Evolutionary conservation across 2,329 filamentous ascomycete genomes (phyloP), one percentile per base, ranked within the genome.

Genomic region (Verticillium albo-atrum): DNA sequence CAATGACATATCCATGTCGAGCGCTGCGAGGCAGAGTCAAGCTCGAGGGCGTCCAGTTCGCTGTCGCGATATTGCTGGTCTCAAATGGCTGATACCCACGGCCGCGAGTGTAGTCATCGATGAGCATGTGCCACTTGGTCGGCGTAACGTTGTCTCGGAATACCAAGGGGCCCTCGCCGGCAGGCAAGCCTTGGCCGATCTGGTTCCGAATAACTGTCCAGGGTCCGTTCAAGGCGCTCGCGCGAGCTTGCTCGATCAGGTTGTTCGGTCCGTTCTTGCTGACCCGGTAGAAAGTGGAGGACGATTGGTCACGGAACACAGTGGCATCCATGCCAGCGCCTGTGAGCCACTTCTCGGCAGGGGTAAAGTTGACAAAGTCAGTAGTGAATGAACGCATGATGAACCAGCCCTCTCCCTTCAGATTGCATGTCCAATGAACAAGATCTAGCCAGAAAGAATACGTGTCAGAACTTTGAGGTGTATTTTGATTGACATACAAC

Each of bases 51-150:
- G 42, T 35, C 56, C 59, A 64, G 28, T 63, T 58, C 3, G 57
- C 63, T 5, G 35, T 50, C 10, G 55, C 54, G 32, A 64, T 63
- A 35, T 64, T 56, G 26, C 15, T 32, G 4, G 61, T 64, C 34
- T 61, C 60, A 37, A 60, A 64, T 3, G 63, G 59, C 27, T 58
- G 42, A 51, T 64, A 64, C 6, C 63, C 63, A 6, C 55, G 26
- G 30, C 63, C 63, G 23, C 58, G 60, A 17, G 58, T 60, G 51
- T 64, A 63, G 55, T 61, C 60, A 42, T 64, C 63, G 37, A 64
- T 63, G 25, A 55, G 62, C 15, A 64, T 37, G 51, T 64, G 61
- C 63, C 61, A 64, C 63, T 59, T 64, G 20, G 25, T 57, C 15
- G 54, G 54, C 54, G 60, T 55, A 17, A 35, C 27, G 34, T 64